Evolutionary conservation across 208 protist species (phyloP).

Genomic region (Wallacemonas sp.): DNA sequence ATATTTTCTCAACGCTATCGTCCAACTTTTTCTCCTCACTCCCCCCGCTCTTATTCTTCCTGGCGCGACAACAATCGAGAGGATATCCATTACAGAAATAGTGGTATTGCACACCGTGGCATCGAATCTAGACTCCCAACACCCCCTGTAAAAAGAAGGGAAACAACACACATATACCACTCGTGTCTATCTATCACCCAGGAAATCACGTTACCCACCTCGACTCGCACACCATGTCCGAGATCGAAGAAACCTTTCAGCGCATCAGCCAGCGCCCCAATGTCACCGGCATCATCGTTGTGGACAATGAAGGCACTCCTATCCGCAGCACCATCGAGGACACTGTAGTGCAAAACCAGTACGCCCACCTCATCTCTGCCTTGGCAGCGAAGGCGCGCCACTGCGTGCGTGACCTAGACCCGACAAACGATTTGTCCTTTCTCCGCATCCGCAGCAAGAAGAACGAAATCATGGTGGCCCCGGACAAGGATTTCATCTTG

Average conservation of each 20-base stretch:
- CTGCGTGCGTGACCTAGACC: slow-evolving; percentile 95
- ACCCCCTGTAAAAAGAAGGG: too few species aligned
- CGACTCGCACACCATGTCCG: slow-evolving; percentile 60
- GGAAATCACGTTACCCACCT: too few species aligned
- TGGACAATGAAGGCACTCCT: slow-evolving; percentile 92
- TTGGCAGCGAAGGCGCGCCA: slow-evolving; percentile 93
- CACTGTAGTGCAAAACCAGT: slow-evolving; percentile 90
- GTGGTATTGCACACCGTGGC: too few species aligned
- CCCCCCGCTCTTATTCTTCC: too few species aligned
- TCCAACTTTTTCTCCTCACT: too few species aligned
- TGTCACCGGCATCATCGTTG: slow-evolving; percentile 95
- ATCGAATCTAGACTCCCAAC: too few species aligned
- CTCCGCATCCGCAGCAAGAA: slow-evolving; percentile 95
- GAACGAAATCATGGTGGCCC: slow-evolving; percentile 97
- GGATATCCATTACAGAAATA: too few species aligned
- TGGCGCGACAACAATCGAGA: too few species aligned
- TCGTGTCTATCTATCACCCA: slow-evolving; percentile 14
- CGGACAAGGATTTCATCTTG: slow-evolving; percentile 91
- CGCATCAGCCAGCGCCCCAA: slow-evolving; percentile 95
- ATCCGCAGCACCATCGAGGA: slow-evolving; percentile 92
- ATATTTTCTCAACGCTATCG: too few species aligned
- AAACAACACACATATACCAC: too few species aligned
- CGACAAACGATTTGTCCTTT: slow-evolving; percentile 96
- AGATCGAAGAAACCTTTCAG: slow-evolving; percentile 95
- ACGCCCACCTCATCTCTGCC: slow-evolving; percentile 93